Conservation (phyloP, 345 rosid genomes). For the Eucalyptus guilfoylei region DNA sequence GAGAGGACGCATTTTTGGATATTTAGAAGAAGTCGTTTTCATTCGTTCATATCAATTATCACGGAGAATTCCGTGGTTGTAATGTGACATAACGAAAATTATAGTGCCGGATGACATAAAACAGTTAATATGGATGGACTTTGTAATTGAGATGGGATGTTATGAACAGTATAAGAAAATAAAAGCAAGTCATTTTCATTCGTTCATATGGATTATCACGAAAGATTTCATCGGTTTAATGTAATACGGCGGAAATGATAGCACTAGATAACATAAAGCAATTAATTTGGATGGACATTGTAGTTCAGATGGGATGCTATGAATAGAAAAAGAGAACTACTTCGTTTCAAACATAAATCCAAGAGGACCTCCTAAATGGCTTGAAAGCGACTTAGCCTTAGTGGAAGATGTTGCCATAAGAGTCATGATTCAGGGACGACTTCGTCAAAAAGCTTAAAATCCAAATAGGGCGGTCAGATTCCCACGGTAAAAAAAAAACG, state of each 20-base stretch:
- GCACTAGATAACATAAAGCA: background rate
- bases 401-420: background rate
- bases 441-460: background rate
- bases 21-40: background rate
- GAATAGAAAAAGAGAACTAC: background rate
- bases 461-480: background rate
- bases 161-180: background rate
- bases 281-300: background rate
- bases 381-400: background rate
- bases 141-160: background rate
- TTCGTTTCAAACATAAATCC: background rate
- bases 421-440: background rate
- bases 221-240: background rate
- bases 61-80: background rate
- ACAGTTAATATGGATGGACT: background rate
- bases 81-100: background rate
- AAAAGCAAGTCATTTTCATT: background rate
- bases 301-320: background rate
- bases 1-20: background rate
- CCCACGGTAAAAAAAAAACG: background rate
- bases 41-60: background rate
- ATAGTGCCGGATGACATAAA: background rate
- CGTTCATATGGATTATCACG: background rate
- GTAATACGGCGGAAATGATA: background rate
- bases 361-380: background rate